These are phyloP conservation scores for Cutaneotrichosporon curvatum DNA, from an alignment of 1,284 basidiomycete species.

Conservation along the genomic window DNA sequence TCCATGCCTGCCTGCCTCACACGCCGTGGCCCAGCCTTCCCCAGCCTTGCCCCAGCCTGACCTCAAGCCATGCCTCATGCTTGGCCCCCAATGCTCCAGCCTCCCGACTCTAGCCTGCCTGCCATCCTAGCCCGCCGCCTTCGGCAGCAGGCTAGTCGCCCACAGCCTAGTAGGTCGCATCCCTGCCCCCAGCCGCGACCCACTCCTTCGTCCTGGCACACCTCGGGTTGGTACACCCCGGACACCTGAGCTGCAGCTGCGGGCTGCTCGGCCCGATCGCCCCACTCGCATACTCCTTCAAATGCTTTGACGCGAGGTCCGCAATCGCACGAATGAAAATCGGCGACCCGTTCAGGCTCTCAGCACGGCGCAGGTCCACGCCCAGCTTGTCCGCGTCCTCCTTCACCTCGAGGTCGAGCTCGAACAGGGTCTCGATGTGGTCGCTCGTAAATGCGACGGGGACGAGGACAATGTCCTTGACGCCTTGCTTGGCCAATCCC, in stretches of 20 bases:
- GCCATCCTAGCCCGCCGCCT: no score
- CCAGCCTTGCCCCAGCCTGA: no score
- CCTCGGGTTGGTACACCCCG: constrained; percentile 81
- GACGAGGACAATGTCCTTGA: constrained; percentile 79
- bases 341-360: constrained; percentile 95
- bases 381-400: constrained; percentile 88
- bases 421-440: constrained; percentile 97
- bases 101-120: no score
- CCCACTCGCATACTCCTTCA: constrained; percentile 54
- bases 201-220: constrained; percentile 84
- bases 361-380: constrained; percentile 82
- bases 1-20: no score
- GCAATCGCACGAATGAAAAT: constrained; percentile 95
- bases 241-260: constrained; percentile 84
- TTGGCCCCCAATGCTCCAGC: no score
- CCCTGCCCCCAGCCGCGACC: constrained; percentile 52
- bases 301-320: constrained; percentile 79
- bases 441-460: constrained; percentile 98
- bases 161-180: neutral
- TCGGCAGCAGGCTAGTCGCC: no score
- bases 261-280: constrained; percentile 57
- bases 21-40: no score
- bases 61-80: no score
- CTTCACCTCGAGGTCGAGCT: constrained; percentile 89
- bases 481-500: constrained; percentile 79